Conservation (phyloP, 2,329 filamentous ascomycete genomes). For the Emmonsia crescens region DNA sequence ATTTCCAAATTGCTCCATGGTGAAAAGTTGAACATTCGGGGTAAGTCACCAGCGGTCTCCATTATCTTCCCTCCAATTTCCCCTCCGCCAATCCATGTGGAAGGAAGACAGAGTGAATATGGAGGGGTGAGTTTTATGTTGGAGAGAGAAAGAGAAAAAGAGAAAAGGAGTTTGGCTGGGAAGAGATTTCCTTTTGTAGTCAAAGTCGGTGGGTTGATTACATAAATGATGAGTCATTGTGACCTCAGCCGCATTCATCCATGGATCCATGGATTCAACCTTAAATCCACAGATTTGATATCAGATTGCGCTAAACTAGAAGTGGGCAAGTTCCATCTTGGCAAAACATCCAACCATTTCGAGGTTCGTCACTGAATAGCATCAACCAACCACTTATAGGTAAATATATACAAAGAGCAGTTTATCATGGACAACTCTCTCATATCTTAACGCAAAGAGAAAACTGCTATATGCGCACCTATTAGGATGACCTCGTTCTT, state of each 20-base stretch:
- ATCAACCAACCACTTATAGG: not conserved
- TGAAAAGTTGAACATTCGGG: constrained; percentile 30
- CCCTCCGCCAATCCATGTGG: constrained; percentile 33
- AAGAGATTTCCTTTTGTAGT: constrained; percentile 20
- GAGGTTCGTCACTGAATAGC: not conserved
- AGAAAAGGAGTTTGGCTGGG: constrained; percentile 10
- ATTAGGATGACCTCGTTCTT: constrained; percentile 13
- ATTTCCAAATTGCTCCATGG: constrained; percentile 39
- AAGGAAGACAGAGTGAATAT: constrained; percentile 38
- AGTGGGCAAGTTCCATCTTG: not conserved
- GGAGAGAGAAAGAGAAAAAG: constrained; percentile 25
- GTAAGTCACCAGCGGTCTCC: constrained; percentile 32
- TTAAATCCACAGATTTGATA: constrained; percentile 1
- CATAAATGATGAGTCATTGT: not conserved
- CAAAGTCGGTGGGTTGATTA: not conserved
- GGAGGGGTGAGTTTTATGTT: constrained; percentile 34
- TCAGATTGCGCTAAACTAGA: not conserved
- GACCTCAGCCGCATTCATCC: not conserved
- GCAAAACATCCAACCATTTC: not conserved
- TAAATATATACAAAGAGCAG: not conserved
- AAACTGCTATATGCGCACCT: not conserved
- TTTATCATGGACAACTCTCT: not conserved
- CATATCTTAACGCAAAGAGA: not conserved
- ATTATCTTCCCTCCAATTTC: constrained; percentile 36
- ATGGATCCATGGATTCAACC: too few species aligned